Evolutionary conservation across 495 filamentous ascomycete species (phyloP).

Genomic region (Lasiosphaeria ovina): DNA sequence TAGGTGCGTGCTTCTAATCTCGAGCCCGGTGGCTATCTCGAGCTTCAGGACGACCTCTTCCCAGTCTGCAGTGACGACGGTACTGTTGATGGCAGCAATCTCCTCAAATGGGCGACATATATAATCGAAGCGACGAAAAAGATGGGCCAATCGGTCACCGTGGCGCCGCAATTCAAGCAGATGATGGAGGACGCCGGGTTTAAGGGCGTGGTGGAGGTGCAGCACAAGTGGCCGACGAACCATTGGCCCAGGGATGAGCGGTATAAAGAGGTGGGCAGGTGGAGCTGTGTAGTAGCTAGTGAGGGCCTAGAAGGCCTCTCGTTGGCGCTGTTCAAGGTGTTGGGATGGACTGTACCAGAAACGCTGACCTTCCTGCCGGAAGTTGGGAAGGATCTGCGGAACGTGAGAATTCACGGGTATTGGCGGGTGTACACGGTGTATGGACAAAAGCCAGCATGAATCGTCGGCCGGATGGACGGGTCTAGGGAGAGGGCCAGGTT

Average conservation of each 20-base stretch:
- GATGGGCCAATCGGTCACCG: conserved; percentile 21
- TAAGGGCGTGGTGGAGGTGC: conserved; percentile 22
- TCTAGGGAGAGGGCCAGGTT: too few species aligned
- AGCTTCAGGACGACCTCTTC: conserved; percentile 25
- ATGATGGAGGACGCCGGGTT: conserved; percentile 29
- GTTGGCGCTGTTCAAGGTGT: conserved; percentile 30
- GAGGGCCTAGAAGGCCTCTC: conserved; percentile 24
- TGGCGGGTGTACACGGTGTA: conserved; percentile 8
- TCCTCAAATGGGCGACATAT: conserved; percentile 25
- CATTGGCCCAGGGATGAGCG: conserved; percentile 48
- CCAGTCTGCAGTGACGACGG: conserved; percentile 27
- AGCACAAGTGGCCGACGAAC: conserved; percentile 37
- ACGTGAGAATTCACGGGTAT: conserved; percentile 27
- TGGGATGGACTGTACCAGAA: conserved; percentile 27
- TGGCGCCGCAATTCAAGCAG: conserved; percentile 10
- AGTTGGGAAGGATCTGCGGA: conserved; percentile 26
- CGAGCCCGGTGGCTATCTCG: conserved; percentile 43
- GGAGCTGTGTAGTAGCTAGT: conserved; percentile 10
- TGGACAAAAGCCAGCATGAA: neutral
- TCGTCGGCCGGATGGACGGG: too few species aligned
- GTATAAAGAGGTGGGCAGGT: conserved; percentile 43
- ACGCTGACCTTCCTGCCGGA: conserved; percentile 25
- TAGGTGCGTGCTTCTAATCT: conserved; percentile 17
- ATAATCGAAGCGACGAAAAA: conserved; percentile 28
- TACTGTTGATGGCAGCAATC: conserved; percentile 20